phyloP scores from a whole-genome alignment of 2,329 filamentous ascomycete species.

The Diplodia corticola region DNA sequence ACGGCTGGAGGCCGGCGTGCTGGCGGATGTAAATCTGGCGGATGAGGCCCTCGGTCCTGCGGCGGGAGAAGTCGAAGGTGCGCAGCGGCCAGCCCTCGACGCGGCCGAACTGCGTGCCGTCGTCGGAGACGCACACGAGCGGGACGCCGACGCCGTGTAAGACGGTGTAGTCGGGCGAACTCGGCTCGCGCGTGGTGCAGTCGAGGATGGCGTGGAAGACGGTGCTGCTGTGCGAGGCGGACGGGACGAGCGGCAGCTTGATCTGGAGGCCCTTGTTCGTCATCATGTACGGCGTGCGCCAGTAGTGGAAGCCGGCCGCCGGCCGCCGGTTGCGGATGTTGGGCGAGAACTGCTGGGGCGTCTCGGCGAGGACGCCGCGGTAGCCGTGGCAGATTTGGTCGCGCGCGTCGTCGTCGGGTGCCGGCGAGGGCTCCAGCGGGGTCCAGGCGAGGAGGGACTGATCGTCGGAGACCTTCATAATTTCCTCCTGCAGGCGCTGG shows the following conservation, averaged over 20 bases:
- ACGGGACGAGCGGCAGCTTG: background rate
- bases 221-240: background rate
- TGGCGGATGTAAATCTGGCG: background rate
- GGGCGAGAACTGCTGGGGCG: background rate
- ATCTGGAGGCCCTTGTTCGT: background rate
- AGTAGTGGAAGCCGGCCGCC: background rate
- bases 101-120: background rate
- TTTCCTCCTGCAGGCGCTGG: conserved; percentile 23
- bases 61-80: background rate
- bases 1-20: background rate
- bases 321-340: background rate
- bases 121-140: background rate
- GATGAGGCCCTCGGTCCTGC: background rate
- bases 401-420: too few species aligned
- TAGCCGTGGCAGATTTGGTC: too few species aligned
- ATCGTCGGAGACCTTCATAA: conserved; percentile 3
- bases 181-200: background rate
- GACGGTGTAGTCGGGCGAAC: background rate
- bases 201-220: background rate
- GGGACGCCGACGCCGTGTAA: background rate
- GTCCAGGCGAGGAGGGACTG: background rate
- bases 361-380: background rate
- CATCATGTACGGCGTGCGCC: background rate
- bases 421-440: too few species aligned
- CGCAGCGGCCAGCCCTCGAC: background rate